Conservation (phyloP, 1,284 basidiomycete species). For the Ustilago esculenta region DNA sequence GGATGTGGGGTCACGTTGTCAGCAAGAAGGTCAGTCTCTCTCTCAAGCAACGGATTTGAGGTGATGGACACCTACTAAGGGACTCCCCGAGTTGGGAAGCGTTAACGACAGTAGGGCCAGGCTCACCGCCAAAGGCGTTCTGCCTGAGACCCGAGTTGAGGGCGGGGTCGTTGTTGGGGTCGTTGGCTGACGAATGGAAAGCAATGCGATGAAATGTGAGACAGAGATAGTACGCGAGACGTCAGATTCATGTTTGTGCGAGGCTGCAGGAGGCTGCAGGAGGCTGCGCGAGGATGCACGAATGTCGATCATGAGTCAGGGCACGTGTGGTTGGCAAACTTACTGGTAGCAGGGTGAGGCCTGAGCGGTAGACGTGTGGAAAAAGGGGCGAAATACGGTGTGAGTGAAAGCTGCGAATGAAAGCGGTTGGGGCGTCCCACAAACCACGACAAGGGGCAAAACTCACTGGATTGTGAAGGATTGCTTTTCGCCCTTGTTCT, state of each 20-base stretch:
- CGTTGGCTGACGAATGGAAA: conserved; percentile 32
- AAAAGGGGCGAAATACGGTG: background rate
- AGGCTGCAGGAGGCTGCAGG: too few relatives aligned
- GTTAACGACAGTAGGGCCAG: conserved; percentile 40
- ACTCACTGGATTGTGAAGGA: conserved; percentile 55
- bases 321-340: conserved; percentile 4
- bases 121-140: conserved; percentile 32
- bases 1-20: too few relatives aligned
- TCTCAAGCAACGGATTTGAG: too few relatives aligned
- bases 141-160: conserved; percentile 37
- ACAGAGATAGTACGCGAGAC: background rate
- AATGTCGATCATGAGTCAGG: too few relatives aligned
- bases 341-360: conserved; percentile 54
- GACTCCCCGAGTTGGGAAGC: conserved; percentile 41
- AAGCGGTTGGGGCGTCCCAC: too few relatives aligned
- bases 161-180: conserved; percentile 49
- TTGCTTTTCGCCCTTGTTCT: conserved; percentile 51
- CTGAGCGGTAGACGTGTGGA: conserved; percentile 4
- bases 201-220: background rate
- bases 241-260: too few relatives aligned
- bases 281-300: too few relatives aligned
- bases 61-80: conserved; percentile 30
- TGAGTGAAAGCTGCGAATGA: conserved; percentile 5
- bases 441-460: background rate
- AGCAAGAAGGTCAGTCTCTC: too few relatives aligned